These are phyloP conservation scores for Pestalotiopsis sp. DNA, from an alignment of 2,329 filamentous ascomycete genomes.

Conservation along the genomic window DNA sequence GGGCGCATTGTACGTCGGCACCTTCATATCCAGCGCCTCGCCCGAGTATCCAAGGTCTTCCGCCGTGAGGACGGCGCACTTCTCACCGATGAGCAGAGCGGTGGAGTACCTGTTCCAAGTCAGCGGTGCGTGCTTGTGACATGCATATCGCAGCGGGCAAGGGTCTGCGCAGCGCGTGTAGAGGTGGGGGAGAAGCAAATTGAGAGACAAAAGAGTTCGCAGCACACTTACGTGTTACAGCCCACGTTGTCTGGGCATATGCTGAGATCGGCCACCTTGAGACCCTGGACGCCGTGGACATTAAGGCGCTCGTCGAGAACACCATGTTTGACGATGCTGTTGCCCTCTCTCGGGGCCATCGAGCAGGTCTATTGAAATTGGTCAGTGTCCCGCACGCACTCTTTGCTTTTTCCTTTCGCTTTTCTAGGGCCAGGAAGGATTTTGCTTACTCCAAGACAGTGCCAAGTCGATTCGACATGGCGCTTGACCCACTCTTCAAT, in stretches of 20 bases:
- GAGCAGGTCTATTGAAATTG: conserved; percentile 61
- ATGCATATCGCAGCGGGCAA: background rate
- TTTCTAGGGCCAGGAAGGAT: background rate
- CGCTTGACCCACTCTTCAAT: conserved; percentile 72
- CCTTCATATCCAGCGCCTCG: conserved; percentile 75
- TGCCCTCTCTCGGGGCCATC: conserved; percentile 77
- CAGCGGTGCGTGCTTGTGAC: background rate
- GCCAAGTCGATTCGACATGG: conserved; percentile 79
- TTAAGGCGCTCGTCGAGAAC: conserved; percentile 78
- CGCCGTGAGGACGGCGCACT: conserved; percentile 68
- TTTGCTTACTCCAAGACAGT: conserved; percentile 54
- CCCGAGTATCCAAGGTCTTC: conserved; percentile 78
- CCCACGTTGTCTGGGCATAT: conserved; percentile 82
- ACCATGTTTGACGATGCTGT: conserved; percentile 79
- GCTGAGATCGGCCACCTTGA: conserved; percentile 76
- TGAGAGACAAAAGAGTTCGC: no score
- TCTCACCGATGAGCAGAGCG: conserved; percentile 76
- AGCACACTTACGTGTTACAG: conserved; percentile 60
- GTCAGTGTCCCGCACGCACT: background rate
- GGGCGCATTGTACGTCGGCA: conserved; percentile 64
- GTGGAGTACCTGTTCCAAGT: conserved; percentile 59
- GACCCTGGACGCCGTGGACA: conserved; percentile 74
- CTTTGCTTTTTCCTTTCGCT: background rate
- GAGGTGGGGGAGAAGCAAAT: conserved; percentile 2
- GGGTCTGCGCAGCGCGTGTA: background rate